A percentile compares a stretch with the other conserved stretches of the same genome.
Conservation (phyloP, 2,329 filamentous ascomycete genomes). For the Aspergillus pseudotamarii region DNA sequence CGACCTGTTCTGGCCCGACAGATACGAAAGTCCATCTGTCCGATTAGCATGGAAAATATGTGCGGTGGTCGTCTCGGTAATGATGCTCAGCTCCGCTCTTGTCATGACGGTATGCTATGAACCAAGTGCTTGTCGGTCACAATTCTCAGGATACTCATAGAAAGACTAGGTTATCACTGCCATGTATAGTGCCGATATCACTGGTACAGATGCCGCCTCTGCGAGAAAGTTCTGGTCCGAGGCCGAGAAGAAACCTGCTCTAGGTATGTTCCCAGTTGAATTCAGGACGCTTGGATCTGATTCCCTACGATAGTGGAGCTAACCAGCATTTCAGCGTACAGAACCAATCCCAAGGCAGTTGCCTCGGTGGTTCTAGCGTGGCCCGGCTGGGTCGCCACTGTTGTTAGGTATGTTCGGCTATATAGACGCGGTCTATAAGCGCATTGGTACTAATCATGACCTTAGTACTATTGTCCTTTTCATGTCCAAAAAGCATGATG, state of each 20-base stretch:
- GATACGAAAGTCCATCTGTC: constrained; percentile 52
- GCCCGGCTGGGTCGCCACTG: neutral
- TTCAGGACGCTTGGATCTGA: fast-evolving
- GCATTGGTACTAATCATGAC: constrained; percentile 50
- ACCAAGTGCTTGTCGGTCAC: too few relatives aligned
- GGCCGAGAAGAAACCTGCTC: neutral
- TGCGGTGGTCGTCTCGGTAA: constrained; percentile 51
- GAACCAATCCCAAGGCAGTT: neutral
- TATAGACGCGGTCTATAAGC: too few relatives aligned
- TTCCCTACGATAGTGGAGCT: neutral
- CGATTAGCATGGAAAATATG: constrained; percentile 59
- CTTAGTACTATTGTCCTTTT: constrained; percentile 32
- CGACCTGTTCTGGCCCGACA: constrained; percentile 63
- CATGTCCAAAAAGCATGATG: constrained; percentile 38
- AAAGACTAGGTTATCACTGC: neutral
- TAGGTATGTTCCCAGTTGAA: neutral
- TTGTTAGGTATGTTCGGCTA: neutral
- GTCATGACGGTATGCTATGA: neutral
- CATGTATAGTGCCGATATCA: neutral
- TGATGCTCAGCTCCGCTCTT: constrained; percentile 47
- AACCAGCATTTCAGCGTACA: neutral
- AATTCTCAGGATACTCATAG: too few relatives aligned
- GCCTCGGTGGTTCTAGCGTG: neutral
- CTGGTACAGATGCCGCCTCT: neutral
- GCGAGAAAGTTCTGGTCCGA: neutral